Base-by-base conservation (phyloP, 2,329 filamentous ascomycete species). In the Truncatella angustata region DNA sequence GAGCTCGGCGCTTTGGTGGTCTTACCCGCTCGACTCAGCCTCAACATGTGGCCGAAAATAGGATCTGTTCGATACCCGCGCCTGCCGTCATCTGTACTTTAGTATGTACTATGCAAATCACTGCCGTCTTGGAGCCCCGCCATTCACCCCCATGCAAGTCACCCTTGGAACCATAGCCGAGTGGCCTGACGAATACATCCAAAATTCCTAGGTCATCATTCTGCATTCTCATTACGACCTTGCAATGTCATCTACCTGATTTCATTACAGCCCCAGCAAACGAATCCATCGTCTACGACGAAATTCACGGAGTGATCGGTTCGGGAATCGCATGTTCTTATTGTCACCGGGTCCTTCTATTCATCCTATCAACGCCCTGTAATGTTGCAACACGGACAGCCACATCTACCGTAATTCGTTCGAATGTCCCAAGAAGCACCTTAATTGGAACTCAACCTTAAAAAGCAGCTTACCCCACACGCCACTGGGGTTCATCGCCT, bases 381-480 rank as follows among this genome's bases (percentile, higher is more conserved):
- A 32, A 32, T 32, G 28, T 14, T 14, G 7, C 7, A 32, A 14
- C 28, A 32, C 28, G 7, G 14, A 9, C 28, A 32, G 28, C 14
- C 28, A 32, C 28, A 32, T 32, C 7, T 7, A 14, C 28, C 28
- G 14, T 32, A 32, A 14, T 32, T 32, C 28, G 28, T 32, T 32
- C 7, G 7, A 32, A 14, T 14, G 14, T 9, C 14, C 14, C 7
- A 32, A 32, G 28, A 40, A 44, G 40, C 24, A 44, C 40, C 40
- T 44, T 44, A 44, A 44, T 26, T 28, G 28, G 40, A 28, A 44
- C 12, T 21, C 40, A 44, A 44, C 40, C 40, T 44, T 44, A 44
- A 44, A 44, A 44, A 26, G 21, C n/a, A 44, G 40, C 40, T 44
- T 44, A 44, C 23, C 40, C 37, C 37, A n/a, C 20, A 44, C 40